Evolutionary conservation across 2,329 filamentous ascomycete genomes (phyloP).

Genomic region (Elsinoe batatas): DNA sequence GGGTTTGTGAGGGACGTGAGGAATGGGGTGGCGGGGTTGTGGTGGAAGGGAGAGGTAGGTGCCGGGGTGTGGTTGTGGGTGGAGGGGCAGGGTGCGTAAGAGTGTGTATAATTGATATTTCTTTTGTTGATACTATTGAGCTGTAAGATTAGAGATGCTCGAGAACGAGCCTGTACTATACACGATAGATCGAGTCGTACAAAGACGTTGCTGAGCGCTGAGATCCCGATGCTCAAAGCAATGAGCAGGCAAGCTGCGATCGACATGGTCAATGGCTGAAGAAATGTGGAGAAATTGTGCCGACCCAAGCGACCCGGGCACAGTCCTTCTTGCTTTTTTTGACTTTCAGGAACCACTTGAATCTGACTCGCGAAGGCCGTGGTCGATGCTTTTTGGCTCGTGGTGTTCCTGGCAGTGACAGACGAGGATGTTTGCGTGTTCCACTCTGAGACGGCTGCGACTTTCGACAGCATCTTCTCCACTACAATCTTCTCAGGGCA

Average conservation of each 20-base stretch:
- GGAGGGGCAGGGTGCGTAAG: slow-evolving; percentile 3
- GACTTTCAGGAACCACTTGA: not conserved
- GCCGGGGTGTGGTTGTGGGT: slow-evolving; percentile 3
- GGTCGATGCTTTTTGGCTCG: not conserved
- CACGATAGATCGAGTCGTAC: no score
- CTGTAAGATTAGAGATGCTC: slow-evolving; percentile 7
- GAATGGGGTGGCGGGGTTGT: slow-evolving; percentile 15
- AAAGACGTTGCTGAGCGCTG: no score
- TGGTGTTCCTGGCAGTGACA: not conserved
- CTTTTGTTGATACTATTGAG: not conserved
- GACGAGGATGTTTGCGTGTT: not conserved
- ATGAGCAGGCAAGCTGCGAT: no score
- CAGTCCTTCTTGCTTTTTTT: not conserved
- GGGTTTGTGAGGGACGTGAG: slow-evolving; percentile 19
- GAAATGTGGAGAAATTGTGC: not conserved
- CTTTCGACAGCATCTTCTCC: not conserved
- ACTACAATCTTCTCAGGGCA: not conserved
- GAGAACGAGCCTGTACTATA: not conserved
- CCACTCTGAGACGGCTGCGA: not conserved
- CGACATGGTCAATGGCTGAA: no score
- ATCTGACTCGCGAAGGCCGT: slow-evolving; percentile 3
- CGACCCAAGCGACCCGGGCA: not conserved
- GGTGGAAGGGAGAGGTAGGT: not conserved
- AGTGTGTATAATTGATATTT: not conserved
- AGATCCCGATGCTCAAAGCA: no score